Evolutionary conservation across 306 rosid species (phyloP), one percentile per base, ranked within the genome.

Genomic region (Calophaca sinica): DNA sequence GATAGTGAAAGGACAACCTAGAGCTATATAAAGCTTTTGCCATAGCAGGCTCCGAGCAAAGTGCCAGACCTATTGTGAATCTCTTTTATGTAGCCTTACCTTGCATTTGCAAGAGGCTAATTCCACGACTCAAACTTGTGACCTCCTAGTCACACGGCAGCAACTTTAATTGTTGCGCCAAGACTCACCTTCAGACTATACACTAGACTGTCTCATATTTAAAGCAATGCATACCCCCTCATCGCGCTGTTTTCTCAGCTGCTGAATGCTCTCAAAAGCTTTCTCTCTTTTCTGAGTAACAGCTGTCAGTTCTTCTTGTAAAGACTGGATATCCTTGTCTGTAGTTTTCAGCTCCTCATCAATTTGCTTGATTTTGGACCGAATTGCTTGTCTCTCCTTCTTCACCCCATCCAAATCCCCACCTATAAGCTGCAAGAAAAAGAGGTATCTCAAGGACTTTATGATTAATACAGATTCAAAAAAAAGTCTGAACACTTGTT

Each of bases 321-420:
- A 81, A 58, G 88, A 60, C 72, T 81, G 72, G 73, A 96, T 87
- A 61, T 89, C 93, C 60, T 86, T 79, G 62, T 96, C 93, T 31
- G 86, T 54, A 35, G 64, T 75, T 65, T 85, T 84, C 68, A 90
- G 68, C 20, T 63, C 87, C 20, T 90, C 96, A 41, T 96, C 98
- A 57, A 92, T 85, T 77, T 92, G 90, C 87, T 87, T 85, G 87
- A 96, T 96, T 81, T 96, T 92, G 81, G 86, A 82, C 81, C 89
- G 76, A 83, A 92, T 78, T 1, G 77, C 81, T 58, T 92, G 88
- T 77, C 93, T 90, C 75, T 96, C 97, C 84, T 92, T 96, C 87
- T 86, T 92, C 69, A 90, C 96, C 76, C 96, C 99, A 84, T 87
- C 84, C 88, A 92, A 84, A 85, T 94, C 96, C 57, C 91, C 96